phyloP scores from a whole-genome alignment of 2,329 filamentous ascomycete genomes.

The Saccharata proteae region DNA sequence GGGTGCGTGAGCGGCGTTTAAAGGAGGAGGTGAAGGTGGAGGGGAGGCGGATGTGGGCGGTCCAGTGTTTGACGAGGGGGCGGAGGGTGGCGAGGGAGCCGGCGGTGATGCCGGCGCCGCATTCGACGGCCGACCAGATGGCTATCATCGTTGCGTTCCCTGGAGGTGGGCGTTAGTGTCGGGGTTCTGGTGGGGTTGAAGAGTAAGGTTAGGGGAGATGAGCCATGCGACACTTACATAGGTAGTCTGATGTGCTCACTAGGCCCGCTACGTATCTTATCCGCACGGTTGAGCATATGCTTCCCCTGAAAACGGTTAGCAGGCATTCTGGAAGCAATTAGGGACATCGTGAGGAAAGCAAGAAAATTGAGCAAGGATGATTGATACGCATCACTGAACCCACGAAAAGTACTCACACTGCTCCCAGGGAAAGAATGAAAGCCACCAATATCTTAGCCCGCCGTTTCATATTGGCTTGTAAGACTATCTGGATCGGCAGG shows the following conservation, averaged over 20 bases:
- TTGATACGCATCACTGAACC: too few species aligned
- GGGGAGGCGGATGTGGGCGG: neutral
- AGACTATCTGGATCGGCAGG: conserved; percentile 37
- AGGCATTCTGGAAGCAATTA: conserved; percentile 6
- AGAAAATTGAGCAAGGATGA: too few species aligned
- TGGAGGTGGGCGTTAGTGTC: conserved; percentile 9
- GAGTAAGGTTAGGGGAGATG: neutral
- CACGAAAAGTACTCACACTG: conserved; percentile 17
- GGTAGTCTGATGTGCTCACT: conserved; percentile 30
- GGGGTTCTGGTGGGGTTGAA: neutral
- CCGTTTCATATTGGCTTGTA: conserved; percentile 42
- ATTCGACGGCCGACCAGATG: conserved; percentile 27
- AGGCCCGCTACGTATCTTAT: conserved; percentile 34
- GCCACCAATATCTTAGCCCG: conserved; percentile 42
- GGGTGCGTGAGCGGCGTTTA: too few species aligned
- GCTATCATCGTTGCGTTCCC: conserved; percentile 34
- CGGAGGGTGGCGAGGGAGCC: conserved; percentile 40
- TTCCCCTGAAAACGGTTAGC: conserved; percentile 29
- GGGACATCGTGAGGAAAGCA: neutral
- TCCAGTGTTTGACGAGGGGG: conserved; percentile 28
- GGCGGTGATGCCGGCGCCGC: conserved; percentile 30
- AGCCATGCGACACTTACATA: conserved; percentile 20
- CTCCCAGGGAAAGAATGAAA: conserved; percentile 38
- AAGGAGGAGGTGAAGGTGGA: neutral
- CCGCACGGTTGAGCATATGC: conserved; percentile 42